Evolutionary conservation across 129 eudicot species (phyloP), one percentile per base, ranked within the genome.

Genomic region (Erigeron canadensis): DNA sequence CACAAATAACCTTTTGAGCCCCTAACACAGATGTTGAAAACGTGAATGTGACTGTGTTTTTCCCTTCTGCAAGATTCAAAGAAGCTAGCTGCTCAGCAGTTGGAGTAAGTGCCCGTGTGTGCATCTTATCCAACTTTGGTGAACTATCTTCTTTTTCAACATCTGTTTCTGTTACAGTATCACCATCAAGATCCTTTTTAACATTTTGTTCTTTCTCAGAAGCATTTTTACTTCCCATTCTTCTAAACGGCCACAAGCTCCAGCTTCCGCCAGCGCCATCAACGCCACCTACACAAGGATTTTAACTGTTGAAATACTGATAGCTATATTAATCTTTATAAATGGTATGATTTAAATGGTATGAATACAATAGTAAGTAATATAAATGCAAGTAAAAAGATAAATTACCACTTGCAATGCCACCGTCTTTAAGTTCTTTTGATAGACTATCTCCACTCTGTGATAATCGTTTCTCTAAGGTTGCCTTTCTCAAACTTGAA

Each of bases 21-120:
- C 99, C 99, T 55, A 90, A 81, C 86, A 90, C 86, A 6, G 88
- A 69, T 13, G 97, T 94, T 61, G 96, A 88, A 82, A 90, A 95
- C 51, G 94, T 90, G 78, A 95, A 95, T 16, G 82, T 77, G 1
- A 95, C 93, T 41, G 68, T 68, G 71, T 95, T 95, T 77, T 65
- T 77, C 66, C 99, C 99, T 80, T 95, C 89, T 80, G 88, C 80
- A 10, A 95, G 84, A 73, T 88, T 84, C 78, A 95, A 86, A 63
- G 96, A 82, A 28, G 94, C 89, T 80, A 95, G 74, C 76, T 95
- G 99, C 46, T 95, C 96, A 28, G 99, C 61, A 48, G 96, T 88
- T 66, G 99, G 99, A 44, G 81, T 74, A 75, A 81, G 79, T 38
- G 79, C 76, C 62, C 83, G 83, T 40, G 79, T 61, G 70, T 70